Percentiles rank a stretch among this genome's conserved stretches.
phyloP scores from a whole-genome alignment of 352 stramenopile genomes.

The Pythium sp. region DNA sequence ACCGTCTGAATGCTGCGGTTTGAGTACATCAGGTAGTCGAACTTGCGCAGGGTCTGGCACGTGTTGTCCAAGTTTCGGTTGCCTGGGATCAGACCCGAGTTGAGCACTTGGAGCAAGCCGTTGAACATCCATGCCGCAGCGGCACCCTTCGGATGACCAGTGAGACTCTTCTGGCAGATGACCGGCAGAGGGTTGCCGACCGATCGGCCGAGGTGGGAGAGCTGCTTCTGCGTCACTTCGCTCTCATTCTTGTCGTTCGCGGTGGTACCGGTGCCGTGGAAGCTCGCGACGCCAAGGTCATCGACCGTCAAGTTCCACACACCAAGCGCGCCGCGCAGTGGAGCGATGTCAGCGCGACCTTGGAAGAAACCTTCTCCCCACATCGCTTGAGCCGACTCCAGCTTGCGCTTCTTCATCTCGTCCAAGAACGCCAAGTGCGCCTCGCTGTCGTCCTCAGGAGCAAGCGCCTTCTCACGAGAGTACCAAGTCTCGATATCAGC shows the following conservation, averaged over 20 bases:
- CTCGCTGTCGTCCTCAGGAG: slow-evolving; percentile 28
- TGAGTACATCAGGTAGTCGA: slow-evolving; percentile 77
- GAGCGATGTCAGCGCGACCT: slow-evolving; percentile 60
- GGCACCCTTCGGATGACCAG: slow-evolving; percentile 79
- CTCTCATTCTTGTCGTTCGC: slow-evolving; percentile 89
- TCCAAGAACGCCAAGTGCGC: slow-evolving; percentile 48
- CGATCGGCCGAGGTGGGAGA: slow-evolving; percentile 71
- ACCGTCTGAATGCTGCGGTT: slow-evolving; percentile 77
- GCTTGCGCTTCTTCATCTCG: slow-evolving; percentile 65
- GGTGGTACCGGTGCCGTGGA: slow-evolving; percentile 83
- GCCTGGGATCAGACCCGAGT: slow-evolving; percentile 68
- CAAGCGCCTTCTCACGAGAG: slow-evolving; percentile 45
- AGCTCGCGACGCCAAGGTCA: slow-evolving; percentile 79
- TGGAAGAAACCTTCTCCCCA: slow-evolving; percentile 74
- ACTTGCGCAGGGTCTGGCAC: slow-evolving; percentile 60
- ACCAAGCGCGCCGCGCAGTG: slow-evolving; percentile 68
- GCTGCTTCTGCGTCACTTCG: slow-evolving; percentile 84
- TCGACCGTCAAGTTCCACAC: slow-evolving; percentile 81
- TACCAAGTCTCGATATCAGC: slow-evolving; percentile 74
- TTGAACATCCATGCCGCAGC: slow-evolving; percentile 85
- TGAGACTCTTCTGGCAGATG: slow-evolving; percentile 83
- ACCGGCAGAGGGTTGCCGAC: slow-evolving; percentile 73
- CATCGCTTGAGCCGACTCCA: slow-evolving; percentile 57
- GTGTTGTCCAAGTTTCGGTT: slow-evolving; percentile 87
- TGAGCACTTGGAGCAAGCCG: slow-evolving; percentile 77